These are phyloP conservation scores for Aristolochia contorta DNA, from an alignment of 164 flowering plant genomes.

Conservation along the genomic window DNA sequence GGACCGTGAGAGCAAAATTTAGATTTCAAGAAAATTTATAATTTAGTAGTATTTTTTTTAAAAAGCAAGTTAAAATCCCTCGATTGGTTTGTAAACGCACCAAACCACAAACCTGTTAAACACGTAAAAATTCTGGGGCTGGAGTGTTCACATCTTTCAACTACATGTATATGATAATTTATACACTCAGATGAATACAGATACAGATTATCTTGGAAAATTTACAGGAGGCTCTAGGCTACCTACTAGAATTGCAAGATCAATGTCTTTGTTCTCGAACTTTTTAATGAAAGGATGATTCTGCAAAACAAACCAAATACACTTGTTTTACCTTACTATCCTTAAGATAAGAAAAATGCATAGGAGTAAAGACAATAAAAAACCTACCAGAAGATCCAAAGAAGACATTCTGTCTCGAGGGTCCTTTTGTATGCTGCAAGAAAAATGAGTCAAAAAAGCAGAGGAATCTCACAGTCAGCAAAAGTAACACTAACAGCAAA, in stretches of 20 bases:
- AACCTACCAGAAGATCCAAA: conserved; percentile 78
- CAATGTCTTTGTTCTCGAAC: conserved; percentile 85
- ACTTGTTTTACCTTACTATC: not conserved
- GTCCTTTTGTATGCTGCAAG: conserved; percentile 87
- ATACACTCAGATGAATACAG: no score
- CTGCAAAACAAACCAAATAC: conserved; percentile 29
- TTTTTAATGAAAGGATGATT: conserved; percentile 85
- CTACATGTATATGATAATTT: no score
- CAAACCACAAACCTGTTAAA: no score
- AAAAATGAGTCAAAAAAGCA: not conserved
- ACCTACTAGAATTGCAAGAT: conserved; percentile 61
- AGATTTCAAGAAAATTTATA: no score
- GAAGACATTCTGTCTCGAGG: conserved; percentile 72
- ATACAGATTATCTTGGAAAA: conserved; percentile 38
- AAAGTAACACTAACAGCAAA: no score
- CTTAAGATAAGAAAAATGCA: not conserved
- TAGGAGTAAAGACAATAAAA: not conserved
- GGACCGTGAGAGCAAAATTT: no score
- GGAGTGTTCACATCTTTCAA: no score
- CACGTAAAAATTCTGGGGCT: no score
- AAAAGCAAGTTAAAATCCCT: no score
- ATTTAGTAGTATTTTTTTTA: no score
- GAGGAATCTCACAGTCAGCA: no score
- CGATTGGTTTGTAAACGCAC: no score
- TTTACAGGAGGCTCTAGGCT: conserved; percentile 80